Percentiles rank a stretch among this genome's conserved stretches.
These are phyloP conservation scores for Funneliformis geosporum DNA, from an alignment of 192 early-diverging fungal genomes.

Conservation along the genomic window DNA sequence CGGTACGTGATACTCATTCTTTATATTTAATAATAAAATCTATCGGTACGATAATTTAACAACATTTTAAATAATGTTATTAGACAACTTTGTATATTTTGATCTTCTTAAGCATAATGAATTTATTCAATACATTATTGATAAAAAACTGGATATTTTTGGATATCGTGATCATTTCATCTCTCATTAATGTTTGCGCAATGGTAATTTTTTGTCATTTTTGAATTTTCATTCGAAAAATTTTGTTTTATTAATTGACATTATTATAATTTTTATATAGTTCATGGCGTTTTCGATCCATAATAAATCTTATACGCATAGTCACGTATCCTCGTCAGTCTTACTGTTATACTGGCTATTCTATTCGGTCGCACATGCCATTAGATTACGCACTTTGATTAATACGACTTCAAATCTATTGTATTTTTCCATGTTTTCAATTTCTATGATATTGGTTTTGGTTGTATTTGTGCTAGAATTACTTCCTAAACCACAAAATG, in stretches of 20 bases:
- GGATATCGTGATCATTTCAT: slow-evolving; percentile 32
- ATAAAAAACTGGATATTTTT: slow-evolving; percentile 11
- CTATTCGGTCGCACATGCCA: slow-evolving; percentile 33
- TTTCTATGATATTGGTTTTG: slow-evolving; percentile 24
- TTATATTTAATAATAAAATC: neutral
- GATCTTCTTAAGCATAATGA: slow-evolving; percentile 20
- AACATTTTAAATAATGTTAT: neutral
- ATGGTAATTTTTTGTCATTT: slow-evolving; percentile 33
- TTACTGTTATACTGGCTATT: slow-evolving; percentile 66
- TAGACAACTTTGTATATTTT: slow-evolving; percentile 33
- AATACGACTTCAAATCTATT: neutral
- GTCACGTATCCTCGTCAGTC: slow-evolving; percentile 49
- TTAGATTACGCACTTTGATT: slow-evolving; percentile 50
- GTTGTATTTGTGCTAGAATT: slow-evolving; percentile 31
- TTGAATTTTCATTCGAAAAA: neutral
- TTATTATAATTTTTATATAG: slow-evolving; percentile 21
- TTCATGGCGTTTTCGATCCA: slow-evolving; percentile 37
- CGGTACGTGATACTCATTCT: neutral
- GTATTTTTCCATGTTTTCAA: neutral
- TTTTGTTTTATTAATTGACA: neutral
- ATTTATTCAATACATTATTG: neutral
- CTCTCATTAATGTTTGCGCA: slow-evolving; percentile 31
- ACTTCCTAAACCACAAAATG: slow-evolving; percentile 9
- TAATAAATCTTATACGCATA: slow-evolving; percentile 39
- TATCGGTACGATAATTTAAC: neutral